Conservation (phyloP, 164 flowering plant species). For the Magnolia kwangsiensis region DNA sequence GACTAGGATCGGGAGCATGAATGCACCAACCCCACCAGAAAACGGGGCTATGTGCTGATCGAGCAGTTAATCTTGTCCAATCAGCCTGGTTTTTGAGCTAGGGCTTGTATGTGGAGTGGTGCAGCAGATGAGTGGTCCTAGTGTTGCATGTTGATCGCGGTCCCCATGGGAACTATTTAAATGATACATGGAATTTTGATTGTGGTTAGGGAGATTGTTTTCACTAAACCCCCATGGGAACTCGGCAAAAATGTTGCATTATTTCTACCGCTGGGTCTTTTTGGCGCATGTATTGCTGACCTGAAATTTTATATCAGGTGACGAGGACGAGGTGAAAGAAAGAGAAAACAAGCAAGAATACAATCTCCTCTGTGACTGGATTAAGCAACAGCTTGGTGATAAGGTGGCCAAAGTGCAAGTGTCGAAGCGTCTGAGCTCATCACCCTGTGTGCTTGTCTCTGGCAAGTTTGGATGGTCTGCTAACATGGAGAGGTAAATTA, state of each 20-base stretch:
- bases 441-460: constrained; percentile 98
- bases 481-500: constrained; percentile 89
- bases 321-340: constrained; percentile 90
- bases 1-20: too few relatives aligned
- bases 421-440: constrained; percentile 85
- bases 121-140: neutral
- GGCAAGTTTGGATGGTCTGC: constrained; percentile 99
- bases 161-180: too few relatives aligned
- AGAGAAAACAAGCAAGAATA: constrained; percentile 80
- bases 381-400: constrained; percentile 95
- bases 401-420: constrained; percentile 95
- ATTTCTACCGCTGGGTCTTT: neutral
- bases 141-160: neutral
- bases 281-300: neutral
- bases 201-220: too few relatives aligned
- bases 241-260: neutral
- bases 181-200: too few relatives aligned
- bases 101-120: neutral
- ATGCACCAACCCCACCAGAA: too few relatives aligned
- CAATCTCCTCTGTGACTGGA: constrained; percentile 90
- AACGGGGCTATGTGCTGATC: too few relatives aligned
- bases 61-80: too few relatives aligned
- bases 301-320: constrained; percentile 42
- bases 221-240: neutral
- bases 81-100: neutral